Conservation (phyloP, 2,329 filamentous ascomycete species). For the Paecilomyces niveus region DNA sequence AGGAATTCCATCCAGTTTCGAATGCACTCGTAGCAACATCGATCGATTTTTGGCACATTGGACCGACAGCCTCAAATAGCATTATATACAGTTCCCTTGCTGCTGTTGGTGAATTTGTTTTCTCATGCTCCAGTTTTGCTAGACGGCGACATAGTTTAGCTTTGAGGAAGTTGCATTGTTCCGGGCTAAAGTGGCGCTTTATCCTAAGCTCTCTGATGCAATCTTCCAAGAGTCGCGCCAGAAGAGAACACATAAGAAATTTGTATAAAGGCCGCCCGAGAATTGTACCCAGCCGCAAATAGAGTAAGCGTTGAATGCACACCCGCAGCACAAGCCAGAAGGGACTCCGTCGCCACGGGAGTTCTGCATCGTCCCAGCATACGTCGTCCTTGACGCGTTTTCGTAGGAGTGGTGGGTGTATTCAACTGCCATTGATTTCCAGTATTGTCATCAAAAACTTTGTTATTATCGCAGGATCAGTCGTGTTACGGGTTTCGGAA, state of each 20-base stretch:
- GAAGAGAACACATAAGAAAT: slow-evolving; percentile 44
- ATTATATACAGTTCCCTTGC: slow-evolving; percentile 12
- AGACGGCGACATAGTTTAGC: slow-evolving; percentile 53
- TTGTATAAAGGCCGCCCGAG: slow-evolving; percentile 50
- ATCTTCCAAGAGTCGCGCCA: slow-evolving; percentile 43
- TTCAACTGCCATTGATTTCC: slow-evolving; percentile 43
- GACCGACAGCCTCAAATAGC: slow-evolving; percentile 21
- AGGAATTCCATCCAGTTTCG: slow-evolving; percentile 29
- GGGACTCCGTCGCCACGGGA: slow-evolving; percentile 57
- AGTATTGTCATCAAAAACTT: slow-evolving; percentile 56
- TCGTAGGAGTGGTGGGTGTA: slow-evolving; percentile 32
- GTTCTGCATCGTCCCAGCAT: slow-evolving; percentile 37
- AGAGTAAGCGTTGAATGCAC: slow-evolving; percentile 47
- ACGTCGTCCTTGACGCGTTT: slow-evolving; percentile 62
- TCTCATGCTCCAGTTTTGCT: slow-evolving; percentile 48
- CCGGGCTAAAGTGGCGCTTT: slow-evolving; percentile 6
- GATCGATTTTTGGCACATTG: slow-evolving; percentile 23
- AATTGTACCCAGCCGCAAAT: slow-evolving; percentile 30
- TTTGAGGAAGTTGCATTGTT: slow-evolving; percentile 36
- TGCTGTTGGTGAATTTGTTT: slow-evolving; percentile 8
- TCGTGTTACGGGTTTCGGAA: slow-evolving; percentile 52
- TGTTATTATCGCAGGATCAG: slow-evolving; percentile 51
- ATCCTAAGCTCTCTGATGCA: slow-evolving; percentile 17
- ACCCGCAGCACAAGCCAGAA: slow-evolving; percentile 59
- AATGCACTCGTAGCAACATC: slow-evolving; percentile 14